A percentile compares a stretch with the other conserved stretches of the same genome.
phyloP scores from a whole-genome alignment of 2,329 filamentous ascomycete species.

The Myrmaecium sp. region DNA sequence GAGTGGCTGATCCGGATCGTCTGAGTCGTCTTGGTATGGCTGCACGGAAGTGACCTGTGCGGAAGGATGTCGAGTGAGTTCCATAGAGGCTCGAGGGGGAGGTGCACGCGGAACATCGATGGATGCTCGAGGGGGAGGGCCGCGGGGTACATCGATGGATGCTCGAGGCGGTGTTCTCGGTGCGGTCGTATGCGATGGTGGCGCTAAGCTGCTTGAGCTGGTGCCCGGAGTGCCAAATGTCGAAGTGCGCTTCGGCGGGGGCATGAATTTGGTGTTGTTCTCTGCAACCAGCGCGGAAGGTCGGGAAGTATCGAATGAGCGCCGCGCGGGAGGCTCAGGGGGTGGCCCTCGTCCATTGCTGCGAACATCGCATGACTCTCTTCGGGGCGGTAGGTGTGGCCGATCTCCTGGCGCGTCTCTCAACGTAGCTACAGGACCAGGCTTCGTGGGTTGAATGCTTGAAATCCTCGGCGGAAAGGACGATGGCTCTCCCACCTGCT shows the following conservation, averaged over 20 bases:
- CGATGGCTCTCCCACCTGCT: no score
- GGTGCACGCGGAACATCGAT: not conserved
- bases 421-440: no score
- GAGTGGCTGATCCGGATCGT: slow-evolving; percentile 26
- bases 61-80: not conserved
- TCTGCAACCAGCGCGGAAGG: slow-evolving; percentile 11
- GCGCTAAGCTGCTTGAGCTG: no score
- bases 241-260: slow-evolving; percentile 18
- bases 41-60: not conserved
- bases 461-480: no score
- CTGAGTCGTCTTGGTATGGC: slow-evolving; percentile 26
- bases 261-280: slow-evolving; percentile 13
- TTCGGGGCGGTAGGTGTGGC: slow-evolving; percentile 31
- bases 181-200: no score
- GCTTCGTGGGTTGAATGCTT: no score
- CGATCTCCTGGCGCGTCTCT: slow-evolving; percentile 25
- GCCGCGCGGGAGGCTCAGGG: slow-evolving; percentile 17
- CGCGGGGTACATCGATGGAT: not conserved
- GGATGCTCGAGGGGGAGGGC: not conserved
- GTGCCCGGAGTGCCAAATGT: slow-evolving; percentile 9
- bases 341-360: no score
- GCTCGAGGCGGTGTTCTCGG: not conserved
- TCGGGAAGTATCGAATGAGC: slow-evolving; percentile 19
- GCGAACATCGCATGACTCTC: slow-evolving; percentile 17
- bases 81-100: not conserved